Base-by-base conservation (phyloP, 1,284 basidiomycete genomes). In the Coniferiporia sulphurascens region DNA sequence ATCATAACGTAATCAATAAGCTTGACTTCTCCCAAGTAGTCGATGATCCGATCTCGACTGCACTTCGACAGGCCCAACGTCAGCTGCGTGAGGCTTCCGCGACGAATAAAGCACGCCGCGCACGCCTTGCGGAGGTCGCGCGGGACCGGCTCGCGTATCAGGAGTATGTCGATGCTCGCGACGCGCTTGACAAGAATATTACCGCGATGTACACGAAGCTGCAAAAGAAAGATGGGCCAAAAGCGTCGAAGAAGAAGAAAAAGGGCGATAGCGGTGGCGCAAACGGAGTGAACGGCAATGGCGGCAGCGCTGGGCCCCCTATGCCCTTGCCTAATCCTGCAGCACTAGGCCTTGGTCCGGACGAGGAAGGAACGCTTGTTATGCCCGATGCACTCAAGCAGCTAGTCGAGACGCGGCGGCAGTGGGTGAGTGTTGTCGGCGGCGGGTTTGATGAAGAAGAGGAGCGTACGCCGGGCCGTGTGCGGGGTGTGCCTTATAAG, bases 21-120 rank as follows among this genome's bases (percentile, higher is more conserved):
- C 87, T 88, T 58, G 87, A 94, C 70, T 90, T 84, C 66, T 77
- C 84, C 1, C 79, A 85, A 49, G 84, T 87, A 55, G 88, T 93
- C 48, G 95, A 98, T 68, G 95, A 98, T 72, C 94, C 95, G 53
- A 91, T 98, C 60, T 89, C 94, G 1, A 87, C 90, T 1, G 90
- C 93, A 1, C 82, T 98, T 1, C 88, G 96, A 1, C 86, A 91
- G 61, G 91, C 92, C 34, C 95, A 98, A 71, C 77, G 81, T n/a
- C 84, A 91, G 64, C 79, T 98, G 3, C 83, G 87, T 4, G 77
- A 76, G 5, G 91, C 97, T 57, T 79, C 89, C 1, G 80, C 85
- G 7, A 79, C 85, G 61, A 98, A 98, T 76, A 92, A 93, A 67
- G 82, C 84, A 10, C 89, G 95, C 22, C 91, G 90, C 69, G 74